Evolutionary conservation across 257 asterid species (phyloP), one percentile per base, ranked within the genome.

Genomic region (Solanum sitiens): DNA sequence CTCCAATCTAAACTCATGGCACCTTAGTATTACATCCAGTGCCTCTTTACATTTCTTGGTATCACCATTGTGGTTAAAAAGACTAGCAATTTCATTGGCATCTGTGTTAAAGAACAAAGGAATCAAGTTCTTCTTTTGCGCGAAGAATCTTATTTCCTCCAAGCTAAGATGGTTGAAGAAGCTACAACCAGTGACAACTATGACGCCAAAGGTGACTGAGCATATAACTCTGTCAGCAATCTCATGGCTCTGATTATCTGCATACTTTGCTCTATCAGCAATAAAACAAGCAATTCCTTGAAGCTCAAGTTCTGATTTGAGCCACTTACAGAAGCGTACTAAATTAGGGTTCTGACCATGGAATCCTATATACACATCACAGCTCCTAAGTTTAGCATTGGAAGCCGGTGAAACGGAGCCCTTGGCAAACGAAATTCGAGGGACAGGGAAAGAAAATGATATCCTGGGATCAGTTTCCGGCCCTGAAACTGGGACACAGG

Each of bases 231-330:
- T 87, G 88, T 96, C 99, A 30, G 98, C 99, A 87, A 93, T 95
- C 87, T 94, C 99, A 42, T 95, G 97, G 92, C 97, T 96, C 91
- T 96, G 99, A 70, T 90, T 93, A 65, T 94, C 98, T 5, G 92
- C 91, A 50, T 95, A 96, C 25, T 93, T 94, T 3, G 96, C 95
- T 73, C 99, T 92, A 82, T 96, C 98, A 7, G 98, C 98, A 14
- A 93, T 93, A 71, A 96, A 96, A 44, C 97, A 94, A 70, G 99
- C 98, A 83, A 96, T 95, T 13, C 99, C 99, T 87, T 94, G 99
- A 47, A 93, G 89, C 93, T 96, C 99, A 18, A 96, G 95, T 94
- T 96, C 97, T 12, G 98, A 95, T 86, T 95, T 96, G 2, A 96
- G 93, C 99, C 99, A 96, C 87, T 92, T 96, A 91, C 99, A 95